Conservation (phyloP, 306 rosid genomes). For the Boehmeria nivea region DNA sequence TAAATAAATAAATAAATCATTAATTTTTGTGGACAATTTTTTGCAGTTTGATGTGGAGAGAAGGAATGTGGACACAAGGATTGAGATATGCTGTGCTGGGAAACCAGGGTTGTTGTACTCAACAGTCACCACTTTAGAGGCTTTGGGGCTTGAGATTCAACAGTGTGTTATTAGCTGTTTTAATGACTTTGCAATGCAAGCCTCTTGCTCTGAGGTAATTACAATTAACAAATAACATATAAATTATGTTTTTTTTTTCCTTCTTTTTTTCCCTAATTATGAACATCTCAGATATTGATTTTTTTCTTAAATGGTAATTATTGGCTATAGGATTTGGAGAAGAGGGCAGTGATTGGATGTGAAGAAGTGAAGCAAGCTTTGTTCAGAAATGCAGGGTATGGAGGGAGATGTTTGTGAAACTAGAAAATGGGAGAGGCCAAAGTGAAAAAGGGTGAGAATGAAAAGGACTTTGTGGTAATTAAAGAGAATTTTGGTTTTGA, state of each 20-base stretch:
- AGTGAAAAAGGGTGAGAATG: slow-evolving; percentile 3
- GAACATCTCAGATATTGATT: too few species aligned
- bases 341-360: slow-evolving; percentile 30
- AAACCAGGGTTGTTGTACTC: slow-evolving; percentile 71
- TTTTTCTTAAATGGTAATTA: slow-evolving; percentile 5
- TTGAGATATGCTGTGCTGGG: slow-evolving; percentile 79
- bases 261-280: background rate
- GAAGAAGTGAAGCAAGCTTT: slow-evolving; percentile 79
- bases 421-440: background rate
- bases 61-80: slow-evolving; percentile 45
- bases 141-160: slow-evolving; percentile 87
- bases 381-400: slow-evolving; percentile 88
- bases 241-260: too few species aligned
- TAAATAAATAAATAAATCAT: too few species aligned
- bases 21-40: too few species aligned
- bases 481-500: background rate
- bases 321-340: slow-evolving; percentile 48
- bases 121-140: slow-evolving; percentile 72
- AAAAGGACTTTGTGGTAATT: slow-evolving; percentile 5
- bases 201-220: slow-evolving; percentile 85
- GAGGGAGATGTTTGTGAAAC: slow-evolving; percentile 77
- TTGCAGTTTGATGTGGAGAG: slow-evolving; percentile 81
- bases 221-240: too few species aligned
- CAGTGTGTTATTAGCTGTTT: slow-evolving; percentile 89
- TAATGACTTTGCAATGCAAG: slow-evolving; percentile 92